These are phyloP conservation scores for Tetrahymena malaccensis DNA, from an alignment of 73 alveolate species.

Conservation along the genomic window DNA sequence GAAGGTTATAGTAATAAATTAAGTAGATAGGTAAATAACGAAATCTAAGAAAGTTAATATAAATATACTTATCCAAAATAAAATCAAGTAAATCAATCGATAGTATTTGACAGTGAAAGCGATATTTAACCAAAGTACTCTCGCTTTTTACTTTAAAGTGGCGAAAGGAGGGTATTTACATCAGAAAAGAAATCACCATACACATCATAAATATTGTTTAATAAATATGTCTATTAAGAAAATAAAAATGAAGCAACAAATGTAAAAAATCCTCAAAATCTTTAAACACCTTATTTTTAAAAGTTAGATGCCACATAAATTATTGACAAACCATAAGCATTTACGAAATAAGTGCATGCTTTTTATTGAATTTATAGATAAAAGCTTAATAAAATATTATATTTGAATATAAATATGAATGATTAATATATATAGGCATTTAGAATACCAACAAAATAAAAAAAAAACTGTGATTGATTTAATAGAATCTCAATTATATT, in stretches of 20 bases:
- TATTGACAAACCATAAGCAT: neutral
- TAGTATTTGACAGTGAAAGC: neutral
- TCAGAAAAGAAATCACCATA: neutral
- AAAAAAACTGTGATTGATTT: too few relatives aligned
- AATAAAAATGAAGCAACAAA: neutral
- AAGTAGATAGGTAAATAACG: neutral
- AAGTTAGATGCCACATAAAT: neutral
- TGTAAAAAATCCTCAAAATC: neutral
- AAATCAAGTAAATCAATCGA: neutral
- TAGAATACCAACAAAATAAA: too few relatives aligned
- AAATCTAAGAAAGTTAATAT: too few relatives aligned
- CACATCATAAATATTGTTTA: neutral
- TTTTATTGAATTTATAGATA: neutral
- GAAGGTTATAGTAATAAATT: neutral
- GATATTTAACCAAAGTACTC: neutral
- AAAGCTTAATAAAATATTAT: too few relatives aligned
- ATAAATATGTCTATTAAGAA: neutral
- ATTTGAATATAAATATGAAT: too few relatives aligned
- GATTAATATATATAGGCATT: too few relatives aligned
- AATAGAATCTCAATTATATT: too few relatives aligned
- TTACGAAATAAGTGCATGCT: neutral
- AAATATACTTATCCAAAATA: neutral
- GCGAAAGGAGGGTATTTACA: neutral
- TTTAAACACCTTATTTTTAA: neutral
- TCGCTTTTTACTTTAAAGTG: neutral